Base-by-base conservation (phyloP, 768 basidiomycete genomes). In the Lentinula guzmanii region DNA sequence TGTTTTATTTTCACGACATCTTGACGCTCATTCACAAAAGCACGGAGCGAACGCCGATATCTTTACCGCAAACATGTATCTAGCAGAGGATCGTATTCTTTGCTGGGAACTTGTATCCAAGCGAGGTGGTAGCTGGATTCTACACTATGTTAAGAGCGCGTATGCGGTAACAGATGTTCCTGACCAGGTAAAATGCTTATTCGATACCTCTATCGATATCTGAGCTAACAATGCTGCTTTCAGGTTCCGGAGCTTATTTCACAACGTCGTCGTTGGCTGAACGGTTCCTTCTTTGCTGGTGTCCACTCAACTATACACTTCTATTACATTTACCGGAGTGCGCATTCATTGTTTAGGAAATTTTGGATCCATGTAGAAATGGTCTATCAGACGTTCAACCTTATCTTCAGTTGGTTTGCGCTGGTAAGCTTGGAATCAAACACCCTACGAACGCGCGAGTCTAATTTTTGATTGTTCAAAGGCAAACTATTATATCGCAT, bases 41-140 rank as follows among this genome's bases (percentile, higher is more conserved):
- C 91, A 91, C 63, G 91, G 90, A 34, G 86, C 89, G 3, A 90
- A 85, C 13, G 90, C 90, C 1, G 93, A 93, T 69, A 94, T 96
- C 62, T 95, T 95, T 74, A 95, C 93, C 4, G 91, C 94, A 28
- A 96, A 96, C 70, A 96, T 96, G 93, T 98, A 95, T 70, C 82
- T 96, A 15, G 93, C 93, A 8, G 93, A 95, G 72, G 93, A 94
- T 79, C 86, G 90, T 61, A 97, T 98, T 64, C 79, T 98, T 1
- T 98, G 95, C 72, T 98, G 95, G 94, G 95, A 98, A 71, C 82
- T 98, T 24, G 95, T 98, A 35, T 91, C 92, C n/a, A 98, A 98
- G 70, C 85, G 94, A 10, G 87, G 89, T 15, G 88, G 86, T 2
- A 79, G 90, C 28, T 98, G 96, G 96, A 86, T 91, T 50, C 74